phyloP scores from a whole-genome alignment of 352 stramenopile species.

The Bremia lactucae region DNA sequence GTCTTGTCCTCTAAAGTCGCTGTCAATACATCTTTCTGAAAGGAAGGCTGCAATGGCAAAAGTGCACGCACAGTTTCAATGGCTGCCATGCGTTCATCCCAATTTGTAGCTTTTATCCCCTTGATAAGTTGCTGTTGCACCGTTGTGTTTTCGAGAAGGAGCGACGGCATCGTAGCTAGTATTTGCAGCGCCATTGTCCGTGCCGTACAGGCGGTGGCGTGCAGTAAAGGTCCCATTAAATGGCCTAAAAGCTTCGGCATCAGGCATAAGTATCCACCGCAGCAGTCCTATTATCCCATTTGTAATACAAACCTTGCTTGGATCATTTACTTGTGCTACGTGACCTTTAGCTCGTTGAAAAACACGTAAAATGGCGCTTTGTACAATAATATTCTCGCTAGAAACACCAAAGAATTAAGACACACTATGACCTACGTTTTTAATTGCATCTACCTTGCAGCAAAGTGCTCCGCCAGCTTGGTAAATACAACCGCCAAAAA shows the following conservation, averaged over 20 bases:
- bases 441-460: constrained; percentile 19
- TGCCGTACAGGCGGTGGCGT: constrained; percentile 4
- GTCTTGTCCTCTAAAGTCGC: constrained; percentile 9
- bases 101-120: constrained; percentile 9
- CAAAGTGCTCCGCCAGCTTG: constrained; percentile 46
- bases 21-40: constrained; percentile 18
- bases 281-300: too few relatives aligned
- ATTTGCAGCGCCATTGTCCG: constrained; percentile 27
- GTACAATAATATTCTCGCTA: constrained; percentile 29
- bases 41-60: constrained; percentile 16
- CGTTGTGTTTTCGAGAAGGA: constrained; percentile 16
- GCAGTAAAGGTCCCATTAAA: constrained; percentile 9
- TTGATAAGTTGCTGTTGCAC: constrained; percentile 19
- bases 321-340: constrained; percentile 38
- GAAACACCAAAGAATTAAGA: background rate
- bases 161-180: constrained; percentile 34
- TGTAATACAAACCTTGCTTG: constrained; percentile 24
- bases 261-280: too few relatives aligned
- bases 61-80: constrained; percentile 22
- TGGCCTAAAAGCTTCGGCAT: constrained; percentile 17
- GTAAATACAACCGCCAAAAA: constrained; percentile 44
- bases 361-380: constrained; percentile 29
- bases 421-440: background rate
- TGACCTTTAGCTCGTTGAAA: constrained; percentile 30
- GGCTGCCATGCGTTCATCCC: constrained; percentile 18